Evolutionary conservation across 805 yeast genomes (phyloP).

Genomic region (Candida loeiensis): DNA sequence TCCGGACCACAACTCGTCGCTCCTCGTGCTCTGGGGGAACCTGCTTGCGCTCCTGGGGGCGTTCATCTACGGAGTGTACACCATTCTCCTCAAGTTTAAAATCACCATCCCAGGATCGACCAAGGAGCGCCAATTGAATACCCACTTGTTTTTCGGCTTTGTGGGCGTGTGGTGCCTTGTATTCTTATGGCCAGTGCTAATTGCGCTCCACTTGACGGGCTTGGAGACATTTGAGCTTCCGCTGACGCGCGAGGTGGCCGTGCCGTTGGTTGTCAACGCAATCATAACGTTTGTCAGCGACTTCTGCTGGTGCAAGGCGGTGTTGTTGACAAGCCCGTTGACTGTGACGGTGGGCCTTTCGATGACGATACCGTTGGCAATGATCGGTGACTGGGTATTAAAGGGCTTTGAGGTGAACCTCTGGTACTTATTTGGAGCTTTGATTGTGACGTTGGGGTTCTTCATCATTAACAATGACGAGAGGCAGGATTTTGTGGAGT

Average conservation of each 20-base stretch:
- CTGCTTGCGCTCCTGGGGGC: constrained; percentile 81
- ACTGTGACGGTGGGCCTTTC: constrained; percentile 95
- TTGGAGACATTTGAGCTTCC: constrained; percentile 77
- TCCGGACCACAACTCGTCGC: constrained; percentile 12
- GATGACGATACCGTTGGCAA: constrained; percentile 90
- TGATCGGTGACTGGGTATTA: constrained; percentile 81
- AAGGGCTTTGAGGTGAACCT: constrained; percentile 59
- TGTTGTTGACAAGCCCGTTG: constrained; percentile 86
- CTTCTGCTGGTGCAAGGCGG: constrained; percentile 94
- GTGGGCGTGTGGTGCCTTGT: constrained; percentile 82
- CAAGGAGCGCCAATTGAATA: constrained; percentile 73
- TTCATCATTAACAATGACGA: constrained; percentile 79
- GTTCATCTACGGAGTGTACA: constrained; percentile 84
- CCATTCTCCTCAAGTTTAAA: constrained; percentile 72
- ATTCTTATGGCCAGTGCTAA: constrained; percentile 76
- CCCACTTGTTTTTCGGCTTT: constrained; percentile 88
- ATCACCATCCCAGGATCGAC: constrained; percentile 43
- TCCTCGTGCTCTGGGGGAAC: constrained; percentile 59
- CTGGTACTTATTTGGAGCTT: constrained; percentile 75
- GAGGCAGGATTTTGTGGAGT: constrained; percentile 49
- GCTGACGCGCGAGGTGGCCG: constrained; percentile 44
- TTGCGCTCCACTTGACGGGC: constrained; percentile 59
- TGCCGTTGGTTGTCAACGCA: constrained; percentile 62
- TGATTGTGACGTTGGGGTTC: constrained; percentile 76
- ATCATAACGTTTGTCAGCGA: constrained; percentile 81